These are phyloP conservation scores for Metschnikowia bowlesiae DNA, from an alignment of 805 yeast genomes.

Conservation along the genomic window DNA sequence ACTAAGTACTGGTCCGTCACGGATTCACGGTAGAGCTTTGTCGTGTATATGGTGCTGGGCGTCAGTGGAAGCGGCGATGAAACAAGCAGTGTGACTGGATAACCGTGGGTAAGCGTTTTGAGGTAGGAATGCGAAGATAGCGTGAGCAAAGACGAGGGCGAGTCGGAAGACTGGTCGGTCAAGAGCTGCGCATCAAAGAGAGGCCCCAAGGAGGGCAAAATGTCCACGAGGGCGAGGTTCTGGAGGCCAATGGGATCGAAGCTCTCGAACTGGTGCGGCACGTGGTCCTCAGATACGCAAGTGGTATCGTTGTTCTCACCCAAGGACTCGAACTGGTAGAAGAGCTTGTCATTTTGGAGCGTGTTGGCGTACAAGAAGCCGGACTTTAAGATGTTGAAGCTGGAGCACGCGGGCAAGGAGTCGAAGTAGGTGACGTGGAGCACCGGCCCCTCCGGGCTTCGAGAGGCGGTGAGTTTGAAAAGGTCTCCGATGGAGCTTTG, in stretches of 20 bases:
- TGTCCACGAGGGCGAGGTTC: conserved; percentile 58
- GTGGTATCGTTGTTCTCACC: conserved; percentile 50
- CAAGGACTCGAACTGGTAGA: conserved; percentile 76
- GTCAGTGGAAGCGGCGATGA: conserved; percentile 69
- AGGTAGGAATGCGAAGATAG: conserved; percentile 43
- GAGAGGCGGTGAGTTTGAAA: conserved; percentile 52
- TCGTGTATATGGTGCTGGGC: conserved; percentile 61
- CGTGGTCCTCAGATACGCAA: background rate
- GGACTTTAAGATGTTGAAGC: conserved; percentile 58
- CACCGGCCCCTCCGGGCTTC: conserved; percentile 35
- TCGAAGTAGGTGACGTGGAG: conserved; percentile 64
- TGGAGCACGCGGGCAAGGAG: conserved; percentile 56
- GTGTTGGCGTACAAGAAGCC: conserved; percentile 73
- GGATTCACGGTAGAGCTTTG: conserved; percentile 44
- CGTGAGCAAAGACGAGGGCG: conserved; percentile 16
- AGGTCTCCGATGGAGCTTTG: conserved; percentile 74
- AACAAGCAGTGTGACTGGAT: conserved; percentile 58
- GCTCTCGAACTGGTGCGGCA: background rate
- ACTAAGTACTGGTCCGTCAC: conserved; percentile 59
- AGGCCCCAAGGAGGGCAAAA: conserved; percentile 51
- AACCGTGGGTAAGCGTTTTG: conserved; percentile 51
- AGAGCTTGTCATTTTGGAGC: conserved; percentile 55
- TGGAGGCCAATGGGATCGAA: conserved; percentile 38
- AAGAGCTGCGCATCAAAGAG: conserved; percentile 26
- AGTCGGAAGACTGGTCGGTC: background rate